Evolutionary conservation across 2,329 filamentous ascomycete species (phyloP).

Genomic region (Curvularia hawaiiensis): DNA sequence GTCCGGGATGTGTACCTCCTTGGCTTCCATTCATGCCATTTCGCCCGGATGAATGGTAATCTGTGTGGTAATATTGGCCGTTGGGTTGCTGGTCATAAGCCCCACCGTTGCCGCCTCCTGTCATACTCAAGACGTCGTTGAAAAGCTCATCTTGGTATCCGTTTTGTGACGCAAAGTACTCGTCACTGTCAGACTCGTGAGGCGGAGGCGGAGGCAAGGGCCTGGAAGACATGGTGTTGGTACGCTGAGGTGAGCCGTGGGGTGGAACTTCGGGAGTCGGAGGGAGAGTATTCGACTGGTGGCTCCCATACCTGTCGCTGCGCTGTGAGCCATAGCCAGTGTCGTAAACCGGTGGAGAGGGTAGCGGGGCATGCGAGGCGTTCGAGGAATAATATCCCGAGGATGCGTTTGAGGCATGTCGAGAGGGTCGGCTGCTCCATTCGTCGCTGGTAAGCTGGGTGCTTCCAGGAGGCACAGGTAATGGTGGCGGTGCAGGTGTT

Average conservation of each 20-base stretch:
- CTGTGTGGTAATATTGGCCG: conserved; percentile 35
- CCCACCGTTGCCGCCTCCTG: conserved; percentile 30
- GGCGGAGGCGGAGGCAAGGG: conserved; percentile 66
- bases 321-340: conserved; percentile 36
- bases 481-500: conserved; percentile 43
- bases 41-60: conserved; percentile 30
- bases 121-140: conserved; percentile 60
- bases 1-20: conserved; percentile 45
- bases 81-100: conserved; percentile 43
- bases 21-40: conserved; percentile 56
- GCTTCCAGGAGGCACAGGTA: conserved; percentile 43
- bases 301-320: conserved; percentile 38
- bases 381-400: conserved; percentile 39
- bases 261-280: conserved; percentile 59
- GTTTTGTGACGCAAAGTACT: conserved; percentile 47
- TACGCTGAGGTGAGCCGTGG: conserved; percentile 55
- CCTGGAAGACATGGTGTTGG: conserved; percentile 60
- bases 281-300: conserved; percentile 47
- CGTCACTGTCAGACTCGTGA: conserved; percentile 54
- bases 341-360: conserved; percentile 42
- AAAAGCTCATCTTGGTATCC: conserved; percentile 61
- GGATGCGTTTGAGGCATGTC: conserved; percentile 35
- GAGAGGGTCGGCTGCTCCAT: conserved; percentile 42
- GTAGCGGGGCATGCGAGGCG: conserved; percentile 41
- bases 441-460: conserved; percentile 41